phyloP scores from a whole-genome alignment of 2,329 filamentous ascomycete genomes.

The Helicocarpus griseus region DNA sequence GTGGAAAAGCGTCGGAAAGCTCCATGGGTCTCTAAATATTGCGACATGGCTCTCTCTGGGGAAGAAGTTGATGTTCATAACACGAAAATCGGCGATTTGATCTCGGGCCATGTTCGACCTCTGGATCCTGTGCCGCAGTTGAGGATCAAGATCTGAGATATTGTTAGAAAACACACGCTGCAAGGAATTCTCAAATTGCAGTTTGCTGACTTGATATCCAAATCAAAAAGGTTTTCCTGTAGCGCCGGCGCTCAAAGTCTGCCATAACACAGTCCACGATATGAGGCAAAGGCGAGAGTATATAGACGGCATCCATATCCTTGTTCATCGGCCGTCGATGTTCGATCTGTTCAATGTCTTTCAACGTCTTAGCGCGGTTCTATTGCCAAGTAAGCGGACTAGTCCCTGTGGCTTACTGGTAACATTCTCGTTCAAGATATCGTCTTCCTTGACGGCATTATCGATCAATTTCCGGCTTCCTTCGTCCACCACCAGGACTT shows the following conservation, averaged over 20 bases:
- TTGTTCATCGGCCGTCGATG: constrained; percentile 70
- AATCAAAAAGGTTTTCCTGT: constrained; percentile 67
- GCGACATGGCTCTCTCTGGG: constrained; percentile 85
- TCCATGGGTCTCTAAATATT: constrained; percentile 90
- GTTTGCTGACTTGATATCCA: constrained; percentile 60
- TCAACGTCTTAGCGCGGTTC: constrained; percentile 8
- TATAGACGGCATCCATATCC: constrained; percentile 89
- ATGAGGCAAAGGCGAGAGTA: constrained; percentile 75
- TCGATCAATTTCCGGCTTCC: constrained; percentile 75
- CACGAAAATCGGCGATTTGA: constrained; percentile 69
- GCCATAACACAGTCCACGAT: constrained; percentile 90
- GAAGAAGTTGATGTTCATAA: constrained; percentile 79
- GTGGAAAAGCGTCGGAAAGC: constrained; percentile 87
- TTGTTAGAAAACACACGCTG: background rate
- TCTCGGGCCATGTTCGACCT: constrained; percentile 58
- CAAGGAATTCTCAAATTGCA: background rate
- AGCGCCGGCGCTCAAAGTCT: constrained; percentile 77
- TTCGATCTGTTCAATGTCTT: constrained; percentile 93
- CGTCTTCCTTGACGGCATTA: constrained; percentile 88
- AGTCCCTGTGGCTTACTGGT: constrained; percentile 56
- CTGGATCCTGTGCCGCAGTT: constrained; percentile 65
- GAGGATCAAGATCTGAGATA: constrained; percentile 54
- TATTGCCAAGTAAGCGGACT: constrained; percentile 11
- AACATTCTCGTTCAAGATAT: constrained; percentile 93
- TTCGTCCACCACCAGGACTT: constrained; percentile 85